A percentile compares a stretch with the other conserved stretches of the same genome.
These are phyloP conservation scores for Leccinum longicurvipes DNA, from an alignment of 768 basidiomycete species.

Conservation along the genomic window DNA sequence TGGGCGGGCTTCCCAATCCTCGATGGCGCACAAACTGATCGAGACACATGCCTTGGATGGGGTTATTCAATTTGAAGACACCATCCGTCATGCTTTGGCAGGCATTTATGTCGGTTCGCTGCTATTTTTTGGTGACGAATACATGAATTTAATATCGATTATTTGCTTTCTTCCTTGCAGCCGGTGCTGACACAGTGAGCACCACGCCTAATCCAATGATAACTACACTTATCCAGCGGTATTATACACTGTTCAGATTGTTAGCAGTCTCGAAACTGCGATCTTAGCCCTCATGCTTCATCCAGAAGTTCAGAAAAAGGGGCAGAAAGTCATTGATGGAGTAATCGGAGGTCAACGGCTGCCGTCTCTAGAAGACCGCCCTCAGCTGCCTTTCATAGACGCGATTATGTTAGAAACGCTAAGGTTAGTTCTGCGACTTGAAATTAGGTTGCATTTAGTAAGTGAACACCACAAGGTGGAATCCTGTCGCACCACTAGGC, in stretches of 20 bases:
- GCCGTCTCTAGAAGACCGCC: conserved; percentile 1
- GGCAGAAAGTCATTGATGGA: not conserved
- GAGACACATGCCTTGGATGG: not conserved
- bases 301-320: conserved; percentile 1
- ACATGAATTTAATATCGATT: not conserved
- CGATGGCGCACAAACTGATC: conserved; percentile 5
- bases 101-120: conserved; percentile 1
- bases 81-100: conserved; percentile 4
- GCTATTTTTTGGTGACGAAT: not conserved
- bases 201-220: not conserved
- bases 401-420: conserved; percentile 1
- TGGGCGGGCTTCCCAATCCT: conserved; percentile 1
- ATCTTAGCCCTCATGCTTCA: conserved; percentile 5
- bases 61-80: not conserved
- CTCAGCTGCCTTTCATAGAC: not conserved
- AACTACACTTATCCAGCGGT: not conserved
- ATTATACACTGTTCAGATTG: not conserved
- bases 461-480: not conserved
- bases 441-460: not conserved
- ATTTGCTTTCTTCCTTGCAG: not conserved
- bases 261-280: not conserved
- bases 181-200: conserved; percentile 6
- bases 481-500: conserved; percentile 8
- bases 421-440: not conserved
- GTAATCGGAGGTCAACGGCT: not conserved